Percentiles rank a stretch among this genome's conserved stretches.
Conservation (phyloP, 164 flowering plant species). For the Vitis labrusca region DNA sequence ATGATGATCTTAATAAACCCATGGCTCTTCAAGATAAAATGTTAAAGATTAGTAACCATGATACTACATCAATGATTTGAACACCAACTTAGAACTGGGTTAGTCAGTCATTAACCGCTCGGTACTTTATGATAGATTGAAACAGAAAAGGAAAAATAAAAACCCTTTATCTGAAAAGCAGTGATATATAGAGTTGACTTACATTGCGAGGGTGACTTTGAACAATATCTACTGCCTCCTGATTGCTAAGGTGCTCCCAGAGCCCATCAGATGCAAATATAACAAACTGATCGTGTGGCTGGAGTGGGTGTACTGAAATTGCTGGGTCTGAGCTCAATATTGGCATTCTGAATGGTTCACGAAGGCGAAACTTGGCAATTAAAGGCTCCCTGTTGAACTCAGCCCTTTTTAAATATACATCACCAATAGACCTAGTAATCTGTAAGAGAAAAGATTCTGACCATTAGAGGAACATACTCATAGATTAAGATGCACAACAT, state of each 20-base stretch:
- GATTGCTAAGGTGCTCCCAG: constrained; percentile 73
- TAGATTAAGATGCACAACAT: not conserved
- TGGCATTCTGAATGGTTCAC: constrained; percentile 59
- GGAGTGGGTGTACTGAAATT: constrained; percentile 46
- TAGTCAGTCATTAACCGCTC: not conserved
- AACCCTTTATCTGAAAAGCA: not conserved
- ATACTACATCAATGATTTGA: too few species aligned
- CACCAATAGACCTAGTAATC: constrained; percentile 71
- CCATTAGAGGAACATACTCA: not conserved
- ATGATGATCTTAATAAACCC: too few species aligned
- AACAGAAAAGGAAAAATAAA: not conserved
- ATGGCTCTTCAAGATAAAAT: too few species aligned
- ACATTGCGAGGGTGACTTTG: constrained; percentile 58
- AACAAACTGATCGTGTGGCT: constrained; percentile 60
- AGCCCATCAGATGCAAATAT: constrained; percentile 77
- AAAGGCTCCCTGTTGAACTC: constrained; percentile 71
- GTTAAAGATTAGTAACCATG: too few species aligned
- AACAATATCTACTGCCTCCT: constrained; percentile 63
- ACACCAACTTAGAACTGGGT: too few species aligned
- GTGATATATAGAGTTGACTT: constrained; percentile 18
- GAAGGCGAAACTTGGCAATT: constrained; percentile 56
- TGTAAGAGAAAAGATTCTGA: constrained; percentile 16
- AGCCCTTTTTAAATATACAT: constrained; percentile 55
- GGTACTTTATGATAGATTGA: not conserved
- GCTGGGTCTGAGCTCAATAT: constrained; percentile 65